Conservation (phyloP, 192 early-diverging fungal genomes). For the Geranomyces variabilis region DNA sequence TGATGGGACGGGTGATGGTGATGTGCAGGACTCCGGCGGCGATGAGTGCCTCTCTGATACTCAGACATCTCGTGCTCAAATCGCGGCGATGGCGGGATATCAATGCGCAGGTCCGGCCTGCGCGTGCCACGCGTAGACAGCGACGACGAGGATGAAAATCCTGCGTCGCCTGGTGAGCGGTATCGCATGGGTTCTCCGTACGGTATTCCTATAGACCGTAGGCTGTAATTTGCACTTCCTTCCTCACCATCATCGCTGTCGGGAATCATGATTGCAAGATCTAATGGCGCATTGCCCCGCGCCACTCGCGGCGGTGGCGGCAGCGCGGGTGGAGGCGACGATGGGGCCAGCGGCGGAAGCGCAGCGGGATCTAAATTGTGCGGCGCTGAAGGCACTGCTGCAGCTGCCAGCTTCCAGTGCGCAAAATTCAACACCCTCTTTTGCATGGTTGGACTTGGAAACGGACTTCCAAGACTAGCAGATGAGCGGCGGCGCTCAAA, state of each 20-base stretch:
- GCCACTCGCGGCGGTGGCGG: not conserved
- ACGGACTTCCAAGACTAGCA: slow-evolving; percentile 31
- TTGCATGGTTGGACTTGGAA: slow-evolving; percentile 39
- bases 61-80: no score
- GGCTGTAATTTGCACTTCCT: not conserved
- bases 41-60: no score
- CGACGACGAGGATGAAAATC: not conserved
- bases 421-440: slow-evolving; percentile 30
- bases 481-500: not conserved
- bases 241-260: not conserved
- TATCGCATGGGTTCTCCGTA: slow-evolving; percentile 1
- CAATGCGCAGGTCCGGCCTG: slow-evolving; percentile 2
- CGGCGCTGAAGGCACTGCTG: not conserved
- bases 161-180: not conserved
- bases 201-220: not conserved
- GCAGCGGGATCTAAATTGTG: not conserved
- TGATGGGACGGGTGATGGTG: not conserved
- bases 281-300: not conserved
- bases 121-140: not conserved
- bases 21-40: not conserved
- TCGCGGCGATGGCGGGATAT: not conserved
- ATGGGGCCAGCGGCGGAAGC: not conserved
- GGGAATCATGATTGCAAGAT: not conserved
- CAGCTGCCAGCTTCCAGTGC: slow-evolving; percentile 9
- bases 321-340: not conserved